Conservation (phyloP, 1,284 basidiomycete genomes). For the Pisolithus thermaeus region DNA sequence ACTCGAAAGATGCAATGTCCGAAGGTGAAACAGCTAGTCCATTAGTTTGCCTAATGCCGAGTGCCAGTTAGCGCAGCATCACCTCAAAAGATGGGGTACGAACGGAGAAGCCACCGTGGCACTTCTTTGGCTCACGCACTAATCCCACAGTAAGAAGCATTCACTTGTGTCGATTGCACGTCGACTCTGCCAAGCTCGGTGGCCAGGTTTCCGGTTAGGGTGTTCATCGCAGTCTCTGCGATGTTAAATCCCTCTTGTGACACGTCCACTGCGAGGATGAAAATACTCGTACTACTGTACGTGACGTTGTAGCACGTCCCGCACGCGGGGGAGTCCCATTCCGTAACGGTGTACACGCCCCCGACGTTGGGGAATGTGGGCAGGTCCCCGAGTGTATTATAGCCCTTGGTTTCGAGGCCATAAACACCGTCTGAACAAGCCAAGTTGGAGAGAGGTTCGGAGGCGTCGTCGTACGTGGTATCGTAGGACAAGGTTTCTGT, state of each 20-base stretch:
- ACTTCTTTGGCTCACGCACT: too few species aligned
- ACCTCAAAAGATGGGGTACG: too few species aligned
- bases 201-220: slow-evolving; percentile 28
- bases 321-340: slow-evolving; percentile 27
- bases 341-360: slow-evolving; percentile 34
- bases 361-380: slow-evolving; percentile 49
- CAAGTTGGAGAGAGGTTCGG: slow-evolving; percentile 29
- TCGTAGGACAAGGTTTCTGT: slow-evolving; percentile 24
- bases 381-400: slow-evolving; percentile 41
- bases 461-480: slow-evolving; percentile 34
- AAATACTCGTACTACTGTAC: slow-evolving; percentile 19
- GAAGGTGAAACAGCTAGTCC: too few species aligned
- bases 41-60: too few species aligned
- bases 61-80: too few species aligned
- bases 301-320: slow-evolving; percentile 31
- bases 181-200: slow-evolving; percentile 21
- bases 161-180: slow-evolving; percentile 17
- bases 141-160: slow-evolving; percentile 21
- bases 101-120: too few species aligned
- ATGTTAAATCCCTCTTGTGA: slow-evolving; percentile 29
- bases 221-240: slow-evolving; percentile 31
- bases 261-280: slow-evolving; percentile 30
- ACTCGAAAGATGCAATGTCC: too few species aligned
- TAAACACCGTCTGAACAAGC: slow-evolving; percentile 46
- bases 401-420: slow-evolving; percentile 38